Evolutionary conservation across 768 basidiomycete genomes (phyloP).

Genomic region (Hydnum rufescens): DNA sequence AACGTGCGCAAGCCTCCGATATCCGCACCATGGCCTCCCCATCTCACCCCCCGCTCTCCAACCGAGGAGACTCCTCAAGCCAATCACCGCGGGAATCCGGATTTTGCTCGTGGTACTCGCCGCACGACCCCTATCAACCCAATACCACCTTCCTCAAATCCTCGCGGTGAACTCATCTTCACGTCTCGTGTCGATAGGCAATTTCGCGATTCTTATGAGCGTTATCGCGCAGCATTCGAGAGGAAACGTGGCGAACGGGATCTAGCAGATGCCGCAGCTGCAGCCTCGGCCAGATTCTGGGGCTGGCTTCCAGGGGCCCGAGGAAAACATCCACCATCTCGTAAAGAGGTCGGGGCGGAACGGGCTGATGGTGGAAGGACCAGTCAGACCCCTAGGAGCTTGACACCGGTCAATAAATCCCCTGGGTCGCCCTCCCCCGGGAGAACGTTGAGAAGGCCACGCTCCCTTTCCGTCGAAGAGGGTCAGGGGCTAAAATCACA

Average conservation of each 20-base stretch:
- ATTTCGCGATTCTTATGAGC: slow-evolving; percentile 84
- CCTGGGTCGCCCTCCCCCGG: too few species aligned
- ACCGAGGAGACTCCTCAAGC: background rate
- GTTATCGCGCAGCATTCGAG: slow-evolving; percentile 79
- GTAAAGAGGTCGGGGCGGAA: background rate
- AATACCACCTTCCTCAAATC: slow-evolving; percentile 79
- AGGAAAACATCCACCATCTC: background rate
- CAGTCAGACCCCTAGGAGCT: too few species aligned
- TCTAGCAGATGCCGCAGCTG: slow-evolving; percentile 16
- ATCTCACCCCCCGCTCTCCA: slow-evolving; percentile 1
- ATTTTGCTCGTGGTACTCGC: background rate
- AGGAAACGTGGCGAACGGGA: slow-evolving; percentile 43
- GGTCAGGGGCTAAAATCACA: too few species aligned
- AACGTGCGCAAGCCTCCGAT: slow-evolving; percentile 75
- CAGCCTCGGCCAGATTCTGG: background rate
- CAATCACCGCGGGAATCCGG: slow-evolving; percentile 2
- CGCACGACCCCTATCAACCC: slow-evolving; percentile 33
- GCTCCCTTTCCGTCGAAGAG: too few species aligned
- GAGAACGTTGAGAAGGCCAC: too few species aligned
- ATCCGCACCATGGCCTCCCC: slow-evolving; percentile 23
- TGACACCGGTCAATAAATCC: too few species aligned
- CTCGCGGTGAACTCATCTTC: slow-evolving; percentile 93
- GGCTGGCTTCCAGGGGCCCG: background rate
- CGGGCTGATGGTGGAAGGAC: too few species aligned
- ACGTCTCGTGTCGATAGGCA: slow-evolving; percentile 62